Evolutionary conservation across 768 basidiomycete species (phyloP), one percentile per base, ranked within the genome.

Genomic region (Leccinellum rugosiceps): DNA sequence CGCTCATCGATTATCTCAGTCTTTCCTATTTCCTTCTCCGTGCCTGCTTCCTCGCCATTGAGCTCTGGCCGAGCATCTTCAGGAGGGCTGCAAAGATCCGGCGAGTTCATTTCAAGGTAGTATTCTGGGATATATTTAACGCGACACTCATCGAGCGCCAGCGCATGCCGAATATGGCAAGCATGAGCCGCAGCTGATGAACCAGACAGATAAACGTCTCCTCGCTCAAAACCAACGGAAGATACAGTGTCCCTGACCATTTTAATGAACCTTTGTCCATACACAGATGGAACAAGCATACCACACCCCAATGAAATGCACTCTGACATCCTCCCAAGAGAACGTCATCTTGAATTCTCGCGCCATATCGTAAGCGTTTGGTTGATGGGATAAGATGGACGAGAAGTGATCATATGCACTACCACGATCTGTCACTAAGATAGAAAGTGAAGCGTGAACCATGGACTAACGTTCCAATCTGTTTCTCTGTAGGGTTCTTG

Each of bases 81-180:
- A 0, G 56, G 44, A 15, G 49, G 35, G 15, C 4, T 43, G 9
- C 43, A 50, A 11, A 61, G 53, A 5, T 67, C 66, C 66, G 57
- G 58, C 2, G 59, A 58, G 43, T 63, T 72, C 58, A 59, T 60
- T 58, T 74, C 66, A 10, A 63, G 64, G 51, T 70, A 55, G 53
- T 75, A 74, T n/a, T 68, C 52, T 17, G 78, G 74, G 57, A 81
- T 80, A 70, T 84, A 85, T 66, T 83, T 84, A 56, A 79, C 74
- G 1, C 83, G 78, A 5, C 76, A 79, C 56, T 86, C 84, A 51
- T 86, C 84, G 21, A 88, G 77, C 0, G 84, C 68, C n/a, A 87
- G 65, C 1, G 84, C 84, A 55, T 88, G 85, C 9, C 86, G 77
- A 71, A 87, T 84, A 14, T 79, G 77, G 4, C 75, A 75, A 38